A percentile compares a stretch with the other conserved stretches of the same genome.
These are phyloP conservation scores for Cinnamomum micranthum DNA, from an alignment of 164 flowering plant genomes.

Conservation along the genomic window DNA sequence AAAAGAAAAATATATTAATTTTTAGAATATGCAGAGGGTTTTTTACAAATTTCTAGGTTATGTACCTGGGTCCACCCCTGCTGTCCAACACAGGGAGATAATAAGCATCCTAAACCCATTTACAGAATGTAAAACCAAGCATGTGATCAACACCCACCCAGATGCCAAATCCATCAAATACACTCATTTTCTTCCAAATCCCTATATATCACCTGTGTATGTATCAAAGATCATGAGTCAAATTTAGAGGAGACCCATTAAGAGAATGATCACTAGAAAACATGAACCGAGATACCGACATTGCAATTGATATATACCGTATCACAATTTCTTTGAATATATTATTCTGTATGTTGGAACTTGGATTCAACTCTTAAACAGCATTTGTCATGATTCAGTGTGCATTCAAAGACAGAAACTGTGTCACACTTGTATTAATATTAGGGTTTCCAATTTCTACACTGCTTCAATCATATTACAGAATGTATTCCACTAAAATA, in stretches of 20 bases:
- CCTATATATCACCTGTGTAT: not conserved
- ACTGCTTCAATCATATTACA: no score
- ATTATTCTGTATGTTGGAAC: not conserved
- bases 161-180: slow-evolving; percentile 26
- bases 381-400: not conserved
- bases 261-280: not conserved
- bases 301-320: no score
- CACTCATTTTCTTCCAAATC: slow-evolving; percentile 27
- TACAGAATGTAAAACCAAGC: not conserved
- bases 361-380: no score
- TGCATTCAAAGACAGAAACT: not conserved
- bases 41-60: no score
- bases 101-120: not conserved
- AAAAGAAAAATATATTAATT: no score
- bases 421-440: no score
- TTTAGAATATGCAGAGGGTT: no score
- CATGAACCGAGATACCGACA: not conserved
- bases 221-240: not conserved
- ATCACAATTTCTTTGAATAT: not conserved
- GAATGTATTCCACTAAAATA: no score
- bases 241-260: not conserved
- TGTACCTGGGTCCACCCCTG: no score
- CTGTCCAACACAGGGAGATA: no score
- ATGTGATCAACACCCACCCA: slow-evolving; percentile 27
- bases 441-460: no score